A percentile compares a stretch with the other conserved stretches of the same genome.
phyloP scores from a whole-genome alignment of 495 filamentous ascomycete genomes.

The Echria macrotheca region DNA sequence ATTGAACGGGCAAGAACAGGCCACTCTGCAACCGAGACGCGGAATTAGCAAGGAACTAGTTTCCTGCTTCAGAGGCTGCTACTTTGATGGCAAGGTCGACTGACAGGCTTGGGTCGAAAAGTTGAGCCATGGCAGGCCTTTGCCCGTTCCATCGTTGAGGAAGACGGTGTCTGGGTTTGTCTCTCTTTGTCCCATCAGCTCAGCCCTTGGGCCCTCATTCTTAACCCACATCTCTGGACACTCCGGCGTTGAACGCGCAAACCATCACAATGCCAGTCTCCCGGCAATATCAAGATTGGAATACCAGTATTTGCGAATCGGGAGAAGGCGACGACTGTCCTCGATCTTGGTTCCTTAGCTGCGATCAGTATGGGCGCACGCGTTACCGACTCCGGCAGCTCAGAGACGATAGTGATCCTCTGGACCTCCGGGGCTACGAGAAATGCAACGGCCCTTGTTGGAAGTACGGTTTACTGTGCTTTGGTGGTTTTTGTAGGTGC shows the following conservation, averaged over 20 bases:
- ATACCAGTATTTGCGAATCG: constrained; percentile 15
- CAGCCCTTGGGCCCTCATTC: neutral
- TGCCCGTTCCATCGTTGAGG: too few relatives aligned
- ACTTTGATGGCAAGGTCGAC: too few relatives aligned
- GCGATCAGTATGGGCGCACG: constrained; percentile 21
- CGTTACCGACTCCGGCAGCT: constrained; percentile 16
- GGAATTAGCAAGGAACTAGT: too few relatives aligned
- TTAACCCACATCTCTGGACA: too few relatives aligned
- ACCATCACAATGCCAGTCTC: neutral
- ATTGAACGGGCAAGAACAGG: too few relatives aligned
- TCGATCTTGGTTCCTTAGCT: constrained; percentile 20
- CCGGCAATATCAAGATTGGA: constrained; percentile 12
- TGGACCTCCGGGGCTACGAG: constrained; percentile 18
- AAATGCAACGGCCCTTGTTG: constrained; percentile 19
- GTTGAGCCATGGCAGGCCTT: too few relatives aligned
- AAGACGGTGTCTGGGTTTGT: too few relatives aligned
- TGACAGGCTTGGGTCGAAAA: too few relatives aligned
- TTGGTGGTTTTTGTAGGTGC: constrained; percentile 13
- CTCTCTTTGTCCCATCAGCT: too few relatives aligned
- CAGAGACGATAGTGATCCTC: constrained; percentile 10
- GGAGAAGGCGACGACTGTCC: constrained; percentile 17
- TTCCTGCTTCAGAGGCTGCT: too few relatives aligned
- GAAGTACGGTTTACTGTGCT: constrained; percentile 16
- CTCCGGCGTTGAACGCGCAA: too few relatives aligned
- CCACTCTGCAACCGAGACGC: too few relatives aligned